Percentiles rank a stretch among this genome's conserved stretches.
Conservation (phyloP, 1,284 basidiomycete species). For the Mycena sp. region DNA sequence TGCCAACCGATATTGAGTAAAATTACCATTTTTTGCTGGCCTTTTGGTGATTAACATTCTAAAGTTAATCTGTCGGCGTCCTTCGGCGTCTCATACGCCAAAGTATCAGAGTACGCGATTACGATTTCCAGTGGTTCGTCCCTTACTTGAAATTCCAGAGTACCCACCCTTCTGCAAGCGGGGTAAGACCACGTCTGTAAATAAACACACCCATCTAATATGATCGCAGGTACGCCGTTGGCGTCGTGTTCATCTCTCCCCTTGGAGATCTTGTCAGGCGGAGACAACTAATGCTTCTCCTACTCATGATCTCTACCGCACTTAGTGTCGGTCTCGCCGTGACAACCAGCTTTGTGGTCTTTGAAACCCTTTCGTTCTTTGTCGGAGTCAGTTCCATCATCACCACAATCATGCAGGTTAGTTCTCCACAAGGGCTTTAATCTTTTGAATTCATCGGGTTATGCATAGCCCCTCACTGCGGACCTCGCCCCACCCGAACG, state of each 20-base stretch:
- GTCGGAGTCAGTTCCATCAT: conserved; percentile 65
- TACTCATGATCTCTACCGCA: conserved; percentile 55
- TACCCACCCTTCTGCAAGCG: conserved; percentile 26
- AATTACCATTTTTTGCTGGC: conserved; percentile 29
- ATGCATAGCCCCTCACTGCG: conserved; percentile 62
- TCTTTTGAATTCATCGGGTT: background rate
- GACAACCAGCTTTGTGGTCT: conserved; percentile 56
- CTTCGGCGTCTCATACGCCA: conserved; percentile 64
- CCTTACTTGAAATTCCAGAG: background rate
- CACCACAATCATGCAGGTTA: conserved; percentile 57
- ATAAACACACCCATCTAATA: background rate
- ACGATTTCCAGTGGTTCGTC: background rate
- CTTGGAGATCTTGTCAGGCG: conserved; percentile 72
- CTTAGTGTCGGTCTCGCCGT: conserved; percentile 67
- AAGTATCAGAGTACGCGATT: conserved; percentile 60
- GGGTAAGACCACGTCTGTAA: background rate
- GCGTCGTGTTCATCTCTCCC: conserved; percentile 70
- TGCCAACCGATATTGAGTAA: conserved; percentile 75
- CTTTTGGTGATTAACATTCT: background rate
- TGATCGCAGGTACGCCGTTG: conserved; percentile 58
- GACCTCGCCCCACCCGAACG: conserved; percentile 71
- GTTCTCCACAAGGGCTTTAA: background rate
- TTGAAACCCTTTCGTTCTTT: conserved; percentile 67
- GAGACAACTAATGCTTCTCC: conserved; percentile 59
- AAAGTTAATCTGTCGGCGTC: conserved; percentile 62